These are phyloP conservation scores for Penicillium pancosmium DNA, from an alignment of 495 filamentous ascomycete genomes.

Conservation along the genomic window DNA sequence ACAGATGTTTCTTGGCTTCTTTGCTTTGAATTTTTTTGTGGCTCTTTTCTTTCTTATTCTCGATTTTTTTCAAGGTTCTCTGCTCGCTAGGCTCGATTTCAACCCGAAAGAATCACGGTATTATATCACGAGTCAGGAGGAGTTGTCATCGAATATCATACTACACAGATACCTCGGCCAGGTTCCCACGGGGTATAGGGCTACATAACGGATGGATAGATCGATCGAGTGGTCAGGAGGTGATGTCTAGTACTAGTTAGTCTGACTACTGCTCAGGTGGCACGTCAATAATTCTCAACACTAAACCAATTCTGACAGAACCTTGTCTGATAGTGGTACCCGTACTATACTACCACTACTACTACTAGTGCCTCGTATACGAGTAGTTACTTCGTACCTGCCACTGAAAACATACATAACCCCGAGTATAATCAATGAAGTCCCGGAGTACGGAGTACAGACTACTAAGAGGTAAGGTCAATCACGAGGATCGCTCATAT, in stretches of 20 bases:
- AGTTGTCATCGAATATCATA: neutral
- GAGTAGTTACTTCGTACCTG: too few relatives aligned
- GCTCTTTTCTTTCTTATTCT: conserved; percentile 6
- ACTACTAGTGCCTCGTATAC: neutral
- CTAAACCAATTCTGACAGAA: neutral
- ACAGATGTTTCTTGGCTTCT: conserved; percentile 6
- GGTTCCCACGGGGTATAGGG: neutral
- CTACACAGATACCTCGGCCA: too few relatives aligned
- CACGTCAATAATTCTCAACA: neutral
- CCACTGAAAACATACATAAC: neutral
- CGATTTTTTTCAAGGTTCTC: conserved; percentile 1
- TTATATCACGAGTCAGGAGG: neutral
- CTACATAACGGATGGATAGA: neutral
- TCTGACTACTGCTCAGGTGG: too few relatives aligned
- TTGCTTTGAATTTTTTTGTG: conserved; percentile 6
- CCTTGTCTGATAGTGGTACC: too few relatives aligned
- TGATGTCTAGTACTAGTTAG: neutral
- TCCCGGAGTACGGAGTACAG: neutral
- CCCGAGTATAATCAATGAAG: neutral
- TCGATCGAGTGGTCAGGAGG: neutral
- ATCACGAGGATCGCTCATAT: neutral
- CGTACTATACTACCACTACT: too few relatives aligned
- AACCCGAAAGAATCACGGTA: neutral
- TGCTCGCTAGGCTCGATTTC: conserved; percentile 1
- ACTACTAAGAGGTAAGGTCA: neutral